Evolutionary conservation across 768 basidiomycete genomes (phyloP), one percentile per base, ranked within the genome.

Genomic region (Gymnopilus junonius): DNA sequence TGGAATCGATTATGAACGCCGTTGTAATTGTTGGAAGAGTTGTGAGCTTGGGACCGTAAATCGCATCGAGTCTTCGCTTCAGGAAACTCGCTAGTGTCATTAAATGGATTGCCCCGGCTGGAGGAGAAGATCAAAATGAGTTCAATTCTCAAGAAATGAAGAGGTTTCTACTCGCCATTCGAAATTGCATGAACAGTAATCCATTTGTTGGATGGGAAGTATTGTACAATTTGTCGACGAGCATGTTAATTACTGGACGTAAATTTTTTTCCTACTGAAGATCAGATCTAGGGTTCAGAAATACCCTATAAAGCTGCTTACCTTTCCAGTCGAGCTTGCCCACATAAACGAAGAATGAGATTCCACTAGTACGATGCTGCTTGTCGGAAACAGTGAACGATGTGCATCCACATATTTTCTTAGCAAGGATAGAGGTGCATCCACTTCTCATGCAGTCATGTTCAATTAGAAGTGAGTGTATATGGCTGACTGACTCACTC

Each of bases 111-210:
- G 25, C 60, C 20, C 60, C 60, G n/a, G 34, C 60, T 61, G 6
- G 40, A 55, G 4, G 21, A 20, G 20, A 31, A 12, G 12, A n/a
- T 61, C 5, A 20, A 25, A 3, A 10, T 15, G 4, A 7, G 11
- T n/a, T 53, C 17, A 32, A 27, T 23, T n/a, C 11, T 4, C 8
- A n/a, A 32, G 15, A 39, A 42, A 11, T 8, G 8, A 8, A 7
- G 3, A 34, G 7, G 7, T 34, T 11, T 11, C 39, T 14, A 54
- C 55, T 39, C 31, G 40, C 59, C 59, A 32, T 61, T 61, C 29
- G 59, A 61, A 17, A 61, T 53, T 23, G 51, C 59, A 42, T 61
- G 59, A 25, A 61, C 37, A 61, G 50, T 17, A 53, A 12, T 27
- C 50, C 59, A 29, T 23, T 12, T 29, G 23, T 27, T 14, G 34